Base-by-base conservation (phyloP, 2,329 filamentous ascomycete genomes). In the Helotiales sp. region DNA sequence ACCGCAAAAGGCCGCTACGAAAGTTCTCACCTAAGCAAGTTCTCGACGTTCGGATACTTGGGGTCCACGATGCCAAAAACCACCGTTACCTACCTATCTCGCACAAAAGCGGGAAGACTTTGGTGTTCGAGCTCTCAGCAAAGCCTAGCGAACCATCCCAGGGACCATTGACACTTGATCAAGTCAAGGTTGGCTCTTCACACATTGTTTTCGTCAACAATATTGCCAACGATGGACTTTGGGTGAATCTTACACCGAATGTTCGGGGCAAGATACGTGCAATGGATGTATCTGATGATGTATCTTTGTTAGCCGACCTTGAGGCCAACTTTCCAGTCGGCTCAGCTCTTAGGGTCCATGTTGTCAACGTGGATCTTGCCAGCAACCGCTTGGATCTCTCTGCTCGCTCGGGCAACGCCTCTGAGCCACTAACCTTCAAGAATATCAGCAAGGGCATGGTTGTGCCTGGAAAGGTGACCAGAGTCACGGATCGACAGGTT, bases 171-270 rank as follows among this genome's bases (percentile, higher is more conserved):
- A 85, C 85, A 7, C 77, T 97, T 30, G 86, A 90, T 25, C 84
- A 90, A 59, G 76, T 99, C 61, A 80, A 88, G 66, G 77, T 84
- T 51, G 92, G 89, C 17, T 87, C 88, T 17, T 83, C 81, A 2
- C 86, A 90, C 73, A 74, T 96, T 51, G 93, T 89, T 1, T 98
- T 93, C 69, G 85, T 99, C 70, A 99, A 98, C 79, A 98, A 97
- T 70, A 80, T 93, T 60, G 83, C 83, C 22, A 82, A 90, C 27
- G 86, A 90, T 63, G 90, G 84, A 69, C 80, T 96, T 22, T 98
- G 95, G 93, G 88, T 96, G 46, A 97, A 92, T 69, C 76, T 99
- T 22, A 91, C 93, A 1, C 92, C 95, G 6, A 91, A 88, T 52
- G 86, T 99, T 15, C 87, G 93, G 58, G 95, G 95, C 55, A 86